phyloP scores from a whole-genome alignment of 768 basidiomycete genomes.

The Glaciozyma martinii region DNA sequence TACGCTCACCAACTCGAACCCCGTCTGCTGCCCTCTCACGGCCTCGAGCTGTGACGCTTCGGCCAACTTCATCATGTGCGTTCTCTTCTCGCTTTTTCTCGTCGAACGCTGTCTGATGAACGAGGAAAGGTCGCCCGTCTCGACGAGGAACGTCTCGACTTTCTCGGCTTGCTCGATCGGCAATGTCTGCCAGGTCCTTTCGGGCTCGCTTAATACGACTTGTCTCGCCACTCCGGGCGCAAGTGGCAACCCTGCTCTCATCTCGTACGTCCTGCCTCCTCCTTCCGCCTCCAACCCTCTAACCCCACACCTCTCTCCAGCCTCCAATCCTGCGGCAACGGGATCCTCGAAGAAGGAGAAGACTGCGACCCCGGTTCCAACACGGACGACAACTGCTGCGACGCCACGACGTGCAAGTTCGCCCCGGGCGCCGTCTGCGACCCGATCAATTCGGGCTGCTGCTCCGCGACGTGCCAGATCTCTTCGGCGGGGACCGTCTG shows the following conservation, averaged over 20 bases:
- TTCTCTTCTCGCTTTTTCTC: slow-evolving; percentile 43
- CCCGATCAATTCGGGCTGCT: slow-evolving; percentile 65
- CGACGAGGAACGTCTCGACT: slow-evolving; percentile 48
- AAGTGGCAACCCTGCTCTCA: slow-evolving; percentile 19
- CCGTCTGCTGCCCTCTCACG: slow-evolving; percentile 61
- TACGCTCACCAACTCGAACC: slow-evolving; percentile 42
- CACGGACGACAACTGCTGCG: slow-evolving; percentile 54
- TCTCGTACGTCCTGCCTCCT: slow-evolving; percentile 10
- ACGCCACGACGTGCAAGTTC: slow-evolving; percentile 56
- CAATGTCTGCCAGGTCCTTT: slow-evolving; percentile 57
- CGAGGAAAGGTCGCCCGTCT: slow-evolving; percentile 34
- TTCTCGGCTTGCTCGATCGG: slow-evolving; percentile 76
- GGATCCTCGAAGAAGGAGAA: slow-evolving; percentile 71
- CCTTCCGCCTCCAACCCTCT: neutral
- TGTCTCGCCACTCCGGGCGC: slow-evolving; percentile 59
- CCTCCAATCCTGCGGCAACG: slow-evolving; percentile 48
- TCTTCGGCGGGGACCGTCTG: slow-evolving; percentile 51
- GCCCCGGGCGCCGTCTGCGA: slow-evolving; percentile 63
- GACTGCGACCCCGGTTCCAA: slow-evolving; percentile 73
- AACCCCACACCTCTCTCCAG: neutral
- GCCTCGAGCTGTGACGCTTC: slow-evolving; percentile 55
- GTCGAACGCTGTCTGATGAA: neutral
- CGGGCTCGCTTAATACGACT: slow-evolving; percentile 49
- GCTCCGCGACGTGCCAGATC: slow-evolving; percentile 59
- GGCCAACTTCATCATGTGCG: slow-evolving; percentile 68